Base-by-base conservation (phyloP, 495 filamentous ascomycete genomes). In the Apodospora peruviana region DNA sequence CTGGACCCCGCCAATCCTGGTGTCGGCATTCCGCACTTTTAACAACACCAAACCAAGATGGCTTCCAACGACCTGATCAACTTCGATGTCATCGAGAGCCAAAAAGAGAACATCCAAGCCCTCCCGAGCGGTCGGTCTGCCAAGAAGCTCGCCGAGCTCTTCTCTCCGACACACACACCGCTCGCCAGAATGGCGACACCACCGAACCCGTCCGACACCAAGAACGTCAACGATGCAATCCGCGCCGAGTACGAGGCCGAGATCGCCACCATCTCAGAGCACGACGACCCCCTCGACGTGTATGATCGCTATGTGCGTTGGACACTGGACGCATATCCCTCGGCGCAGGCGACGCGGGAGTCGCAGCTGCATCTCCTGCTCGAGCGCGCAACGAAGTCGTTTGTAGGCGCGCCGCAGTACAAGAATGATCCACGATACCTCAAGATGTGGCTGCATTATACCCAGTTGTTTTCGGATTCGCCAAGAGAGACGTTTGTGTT, bases 51-150 rank as follows among this genome's bases (percentile, higher is more conserved):
- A n/a, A n/a, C n/a, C 54, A 72, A 57, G 46, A 80, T 78, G 74
- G 67, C 73, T 51, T 66, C 62, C 47, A 70, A 72, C 48, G 71
- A 78, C 62, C 56, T 74, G 14, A 87, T 96, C 61, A 81, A 94
- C 67, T 97, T 98, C 75, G 86, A 95, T 52, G 82, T 96, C 52
- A 97, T 98, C 70, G 93, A 98, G 65, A 78, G 77, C 37, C 90
- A 96, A 60, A 98, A 98, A 69, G 93, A 98, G 68, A 97, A 98
- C 61, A 95, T 97, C 36, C 90, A 96, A 61, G 85, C 91, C 11
- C 77, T 97, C 34, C 88, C 94, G 2, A 85, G 88, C 40, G 93
- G 93, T 29, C 82, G 93, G 45, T 96, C 91, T 24, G 93, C 93
- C 14, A 85, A 84, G 69, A 87, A 89, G 16, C 83, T 98, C 24